Base-by-base conservation (phyloP, 108 stramenopile species). In the Stephanodiscus minutulus region DNA sequence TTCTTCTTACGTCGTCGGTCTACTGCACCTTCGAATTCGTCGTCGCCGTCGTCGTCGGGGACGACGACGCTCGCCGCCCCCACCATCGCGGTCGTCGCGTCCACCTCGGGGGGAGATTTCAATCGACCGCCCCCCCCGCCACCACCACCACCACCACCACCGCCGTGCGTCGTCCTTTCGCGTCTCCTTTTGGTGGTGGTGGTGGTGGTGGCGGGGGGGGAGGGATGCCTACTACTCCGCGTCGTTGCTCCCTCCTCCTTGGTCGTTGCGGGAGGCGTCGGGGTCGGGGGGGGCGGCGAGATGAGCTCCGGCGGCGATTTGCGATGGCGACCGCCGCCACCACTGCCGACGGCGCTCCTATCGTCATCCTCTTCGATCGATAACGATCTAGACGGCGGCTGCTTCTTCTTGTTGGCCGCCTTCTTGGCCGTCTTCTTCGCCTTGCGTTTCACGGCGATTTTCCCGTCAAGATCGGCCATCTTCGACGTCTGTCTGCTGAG, bases 281-380 rank as follows among this genome's bases (percentile, higher is more conserved):
- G 50, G 17, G 39, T 4, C 37, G 37, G 33, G 39, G 29, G 8
- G 25, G 59, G 11, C 18, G 39, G 7, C 37, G 35, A 31, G 12
- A 64, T 46, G 7, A 39, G 39, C 27, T 64, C 64, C 15, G 64
- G 64, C 29, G 64, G 64, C 28, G 64, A 64, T 64, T 64, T 64
- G 31, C 46, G 64, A 33, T 64, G 64, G 11, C 43, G n/a, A n/a
- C n/a, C n/a, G n/a, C n/a, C n/a, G n/a, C n/a, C 64, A 9, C 39
- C 7, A 36, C 35, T 7, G 29, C 43, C 28, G 17, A 13, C 48
- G 29, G 31, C 44, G 29, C 48, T 48, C 35, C 5, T 36, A 1
- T 64, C 48, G 0, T 64, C 29, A 33, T 59, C 58, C 5, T 35
- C n/a, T n/a, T n/a, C n/a, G 24, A 52, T 59, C 3, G 25, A 44